These are phyloP conservation scores for Daldinia decipiens DNA, from an alignment of 495 filamentous ascomycete species.

Conservation along the genomic window DNA sequence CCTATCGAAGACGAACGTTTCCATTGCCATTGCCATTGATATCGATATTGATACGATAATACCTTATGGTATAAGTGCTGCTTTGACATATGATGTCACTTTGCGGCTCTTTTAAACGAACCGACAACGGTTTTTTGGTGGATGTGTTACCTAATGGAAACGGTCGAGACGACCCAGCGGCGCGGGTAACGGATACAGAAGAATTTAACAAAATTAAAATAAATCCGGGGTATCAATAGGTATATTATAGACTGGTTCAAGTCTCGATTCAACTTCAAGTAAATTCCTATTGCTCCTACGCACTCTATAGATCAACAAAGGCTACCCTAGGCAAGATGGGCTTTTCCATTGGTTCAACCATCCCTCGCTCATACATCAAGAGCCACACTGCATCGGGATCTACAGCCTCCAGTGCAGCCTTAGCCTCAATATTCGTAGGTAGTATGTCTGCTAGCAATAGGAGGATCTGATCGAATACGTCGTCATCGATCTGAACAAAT, in stretches of 20 bases:
- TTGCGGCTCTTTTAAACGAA: slow-evolving; percentile 1
- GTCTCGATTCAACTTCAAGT: too few species aligned
- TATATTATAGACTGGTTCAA: too few species aligned
- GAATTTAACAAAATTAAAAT: too few species aligned
- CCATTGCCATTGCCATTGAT: too few species aligned
- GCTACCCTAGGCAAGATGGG: slow-evolving; percentile 56
- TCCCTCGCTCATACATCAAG: slow-evolving; percentile 56
- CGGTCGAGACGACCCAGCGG: background rate
- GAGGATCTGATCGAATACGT: slow-evolving; percentile 75
- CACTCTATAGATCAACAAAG: slow-evolving; percentile 44
- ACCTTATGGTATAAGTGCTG: too few species aligned
- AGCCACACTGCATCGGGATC: slow-evolving; percentile 83
- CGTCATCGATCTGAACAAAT: slow-evolving; percentile 67
- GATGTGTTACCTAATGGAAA: slow-evolving; percentile 4
- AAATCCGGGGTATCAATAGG: too few species aligned
- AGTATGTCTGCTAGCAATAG: slow-evolving; percentile 65
- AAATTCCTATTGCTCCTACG: too few species aligned
- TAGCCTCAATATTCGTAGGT: slow-evolving; percentile 58
- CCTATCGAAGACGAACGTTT: too few species aligned
- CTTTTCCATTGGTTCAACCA: slow-evolving; percentile 45
- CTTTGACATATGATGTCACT: background rate
- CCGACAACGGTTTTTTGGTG: background rate
- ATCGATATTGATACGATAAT: too few species aligned
- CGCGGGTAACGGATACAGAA: too few species aligned
- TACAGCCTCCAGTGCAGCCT: slow-evolving; percentile 63